Evolutionary conservation across 768 basidiomycete species (phyloP).

Genomic region (Collybia nuda): DNA sequence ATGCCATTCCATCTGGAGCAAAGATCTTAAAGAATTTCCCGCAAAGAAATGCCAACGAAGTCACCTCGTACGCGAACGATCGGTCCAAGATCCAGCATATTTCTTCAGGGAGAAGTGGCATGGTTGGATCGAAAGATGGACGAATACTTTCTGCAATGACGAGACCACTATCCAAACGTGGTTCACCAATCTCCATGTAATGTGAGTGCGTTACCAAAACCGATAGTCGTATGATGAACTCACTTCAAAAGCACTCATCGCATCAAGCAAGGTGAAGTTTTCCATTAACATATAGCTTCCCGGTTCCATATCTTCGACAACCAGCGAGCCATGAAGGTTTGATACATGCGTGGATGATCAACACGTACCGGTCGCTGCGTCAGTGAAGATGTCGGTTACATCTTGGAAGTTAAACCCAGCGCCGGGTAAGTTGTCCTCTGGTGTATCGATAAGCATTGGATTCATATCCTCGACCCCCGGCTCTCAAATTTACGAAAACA

Average conservation of each 20-base stretch:
- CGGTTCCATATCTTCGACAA: constrained; percentile 53
- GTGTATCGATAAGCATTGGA: constrained; percentile 8
- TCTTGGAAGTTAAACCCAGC: constrained; percentile 58
- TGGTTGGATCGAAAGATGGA: constrained; percentile 61
- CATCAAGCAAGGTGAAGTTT: constrained; percentile 75
- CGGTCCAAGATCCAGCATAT: constrained; percentile 88
- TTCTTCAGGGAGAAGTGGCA: constrained; percentile 71
- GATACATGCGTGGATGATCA: background rate
- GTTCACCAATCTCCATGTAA: constrained; percentile 75
- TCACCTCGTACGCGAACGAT: constrained; percentile 76
- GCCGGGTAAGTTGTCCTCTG: constrained; percentile 46
- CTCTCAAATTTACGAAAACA: no score
- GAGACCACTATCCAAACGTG: constrained; percentile 84
- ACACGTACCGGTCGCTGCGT: constrained; percentile 61
- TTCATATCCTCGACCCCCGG: constrained; percentile 5
- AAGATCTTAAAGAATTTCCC: constrained; percentile 3
- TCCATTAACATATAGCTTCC: constrained; percentile 66
- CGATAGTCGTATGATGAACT: constrained; percentile 11
- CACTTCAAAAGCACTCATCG: constrained; percentile 95
- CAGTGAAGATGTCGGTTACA: constrained; percentile 56
- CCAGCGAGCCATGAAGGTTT: background rate
- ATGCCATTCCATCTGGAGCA: constrained; percentile 82
- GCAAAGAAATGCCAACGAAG: constrained; percentile 12
- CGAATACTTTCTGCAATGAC: constrained; percentile 38
- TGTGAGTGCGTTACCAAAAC: constrained; percentile 5